These are phyloP conservation scores for Solanum appendiculatum DNA, from an alignment of 257 asterid species.

Conservation along the genomic window DNA sequence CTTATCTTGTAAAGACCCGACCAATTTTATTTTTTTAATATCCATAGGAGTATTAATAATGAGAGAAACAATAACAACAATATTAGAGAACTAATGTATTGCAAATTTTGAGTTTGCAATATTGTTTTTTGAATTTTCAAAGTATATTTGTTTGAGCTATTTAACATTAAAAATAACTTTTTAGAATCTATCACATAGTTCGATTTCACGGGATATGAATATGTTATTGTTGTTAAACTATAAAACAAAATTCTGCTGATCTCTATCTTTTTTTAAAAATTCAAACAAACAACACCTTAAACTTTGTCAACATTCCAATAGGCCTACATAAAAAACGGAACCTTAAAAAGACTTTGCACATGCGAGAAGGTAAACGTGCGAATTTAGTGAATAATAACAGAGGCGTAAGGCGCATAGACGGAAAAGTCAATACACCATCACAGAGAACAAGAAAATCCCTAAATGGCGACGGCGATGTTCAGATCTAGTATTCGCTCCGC, in stretches of 20 bases:
- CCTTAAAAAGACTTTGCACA: neutral
- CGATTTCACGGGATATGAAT: too few relatives aligned
- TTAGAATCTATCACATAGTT: neutral
- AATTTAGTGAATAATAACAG: neutral
- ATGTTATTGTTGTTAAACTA: too few relatives aligned
- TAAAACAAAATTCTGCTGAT: neutral
- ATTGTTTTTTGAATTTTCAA: neutral
- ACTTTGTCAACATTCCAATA: neutral
- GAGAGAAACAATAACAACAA: neutral
- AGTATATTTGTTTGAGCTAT: neutral
- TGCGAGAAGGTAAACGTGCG: neutral
- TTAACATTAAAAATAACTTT: too few relatives aligned
- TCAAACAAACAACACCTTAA: neutral
- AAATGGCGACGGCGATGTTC: constrained; percentile 76
- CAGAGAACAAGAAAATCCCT: neutral
- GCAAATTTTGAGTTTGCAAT: neutral
- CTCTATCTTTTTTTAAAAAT: neutral
- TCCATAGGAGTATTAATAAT: neutral
- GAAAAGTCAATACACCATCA: neutral
- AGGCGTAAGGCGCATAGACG: neutral
- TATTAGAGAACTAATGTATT: neutral
- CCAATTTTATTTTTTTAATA: too few relatives aligned
- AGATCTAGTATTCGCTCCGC: constrained; percentile 84
- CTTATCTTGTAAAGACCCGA: too few relatives aligned
- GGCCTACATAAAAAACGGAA: neutral